Conservation (phyloP, 495 filamentous ascomycete genomes). For the Podospora tetraspora region DNA sequence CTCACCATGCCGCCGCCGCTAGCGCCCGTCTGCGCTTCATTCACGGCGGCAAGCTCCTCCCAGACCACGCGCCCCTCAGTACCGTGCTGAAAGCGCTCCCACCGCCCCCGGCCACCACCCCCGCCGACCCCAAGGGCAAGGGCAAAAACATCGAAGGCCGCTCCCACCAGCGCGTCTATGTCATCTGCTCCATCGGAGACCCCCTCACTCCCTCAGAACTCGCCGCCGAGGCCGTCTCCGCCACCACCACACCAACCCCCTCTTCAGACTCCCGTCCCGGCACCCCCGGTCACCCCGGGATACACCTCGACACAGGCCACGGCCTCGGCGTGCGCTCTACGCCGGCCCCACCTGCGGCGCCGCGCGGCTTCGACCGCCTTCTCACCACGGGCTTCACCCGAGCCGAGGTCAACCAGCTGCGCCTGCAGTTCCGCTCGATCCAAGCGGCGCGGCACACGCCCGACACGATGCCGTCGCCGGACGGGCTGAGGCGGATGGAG, state of each 20-base stretch:
- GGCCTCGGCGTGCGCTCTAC: conserved; percentile 43
- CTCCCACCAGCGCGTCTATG: conserved; percentile 54
- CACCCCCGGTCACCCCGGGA: conserved; percentile 1
- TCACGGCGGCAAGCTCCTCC: conserved; percentile 76
- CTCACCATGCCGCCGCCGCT: conserved; percentile 44
- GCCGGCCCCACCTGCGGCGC: conserved; percentile 32
- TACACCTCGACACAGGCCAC: conserved; percentile 10
- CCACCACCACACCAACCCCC: conserved; percentile 31
- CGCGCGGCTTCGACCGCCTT: conserved; percentile 84
- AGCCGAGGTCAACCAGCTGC: conserved; percentile 72
- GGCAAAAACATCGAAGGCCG: conserved; percentile 20
- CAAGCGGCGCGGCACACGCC: conserved; percentile 73
- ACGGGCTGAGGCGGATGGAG: conserved; percentile 59
- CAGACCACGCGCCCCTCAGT: conserved; percentile 60
- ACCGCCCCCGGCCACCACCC: conserved; percentile 44
- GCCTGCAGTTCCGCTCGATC: conserved; percentile 77
- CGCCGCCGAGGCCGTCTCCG: conserved; percentile 54
- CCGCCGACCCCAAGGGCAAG: conserved; percentile 33
- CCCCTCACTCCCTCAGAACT: conserved; percentile 64
- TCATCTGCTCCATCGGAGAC: conserved; percentile 85
- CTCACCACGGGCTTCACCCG: conserved; percentile 73
- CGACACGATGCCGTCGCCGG: conserved; percentile 71
- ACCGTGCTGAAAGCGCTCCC: conserved; percentile 58
- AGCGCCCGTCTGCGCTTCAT: conserved; percentile 76
- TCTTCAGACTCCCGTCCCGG: neutral